Evolutionary conservation across 1,284 basidiomycete genomes (phyloP).

Genomic region (Tilletiopsis washingtonensis): DNA sequence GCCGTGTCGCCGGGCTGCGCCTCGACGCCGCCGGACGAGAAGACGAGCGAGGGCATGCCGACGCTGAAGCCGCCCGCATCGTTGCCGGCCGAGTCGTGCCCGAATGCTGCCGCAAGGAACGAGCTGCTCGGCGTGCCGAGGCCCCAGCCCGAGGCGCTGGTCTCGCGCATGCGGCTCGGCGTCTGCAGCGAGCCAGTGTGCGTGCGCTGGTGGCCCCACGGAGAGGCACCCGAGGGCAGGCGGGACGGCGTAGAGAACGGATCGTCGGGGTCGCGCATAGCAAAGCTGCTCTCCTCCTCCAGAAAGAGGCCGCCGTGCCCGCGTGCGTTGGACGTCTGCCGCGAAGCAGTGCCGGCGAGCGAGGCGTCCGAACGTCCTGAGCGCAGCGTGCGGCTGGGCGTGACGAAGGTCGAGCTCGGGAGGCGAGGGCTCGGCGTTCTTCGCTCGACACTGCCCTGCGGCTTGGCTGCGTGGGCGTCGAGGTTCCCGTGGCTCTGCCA

Average conservation of each 20-base stretch:
- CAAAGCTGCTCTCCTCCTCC: background rate
- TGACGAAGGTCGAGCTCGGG: background rate
- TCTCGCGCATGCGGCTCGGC: background rate
- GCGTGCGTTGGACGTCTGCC: background rate
- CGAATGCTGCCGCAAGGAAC: constrained; percentile 20
- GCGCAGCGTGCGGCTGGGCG: background rate
- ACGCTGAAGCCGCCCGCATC: background rate
- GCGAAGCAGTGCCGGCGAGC: too few species aligned
- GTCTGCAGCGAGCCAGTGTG: constrained; percentile 1
- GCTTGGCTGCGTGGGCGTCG: background rate
- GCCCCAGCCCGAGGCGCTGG: background rate
- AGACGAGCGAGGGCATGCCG: constrained; percentile 21
- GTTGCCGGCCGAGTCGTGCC: constrained; percentile 21
- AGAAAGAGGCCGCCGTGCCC: background rate
- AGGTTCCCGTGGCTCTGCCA: constrained; percentile 14
- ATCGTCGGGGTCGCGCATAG: constrained; percentile 14
- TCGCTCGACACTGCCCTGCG: background rate
- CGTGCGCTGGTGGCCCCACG: constrained; percentile 9
- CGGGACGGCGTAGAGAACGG: constrained; percentile 34
- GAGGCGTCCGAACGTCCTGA: too few species aligned
- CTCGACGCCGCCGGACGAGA: constrained; percentile 16
- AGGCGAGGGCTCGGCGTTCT: constrained; percentile 4
- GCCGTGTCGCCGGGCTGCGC: constrained; percentile 15
- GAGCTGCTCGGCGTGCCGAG: constrained; percentile 19
- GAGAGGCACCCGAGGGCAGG: constrained; percentile 19